Evolutionary conservation across 345 rosid genomes (phyloP), one percentile per base, ranked within the genome.

Genomic region (Geranium rotundifolium): DNA sequence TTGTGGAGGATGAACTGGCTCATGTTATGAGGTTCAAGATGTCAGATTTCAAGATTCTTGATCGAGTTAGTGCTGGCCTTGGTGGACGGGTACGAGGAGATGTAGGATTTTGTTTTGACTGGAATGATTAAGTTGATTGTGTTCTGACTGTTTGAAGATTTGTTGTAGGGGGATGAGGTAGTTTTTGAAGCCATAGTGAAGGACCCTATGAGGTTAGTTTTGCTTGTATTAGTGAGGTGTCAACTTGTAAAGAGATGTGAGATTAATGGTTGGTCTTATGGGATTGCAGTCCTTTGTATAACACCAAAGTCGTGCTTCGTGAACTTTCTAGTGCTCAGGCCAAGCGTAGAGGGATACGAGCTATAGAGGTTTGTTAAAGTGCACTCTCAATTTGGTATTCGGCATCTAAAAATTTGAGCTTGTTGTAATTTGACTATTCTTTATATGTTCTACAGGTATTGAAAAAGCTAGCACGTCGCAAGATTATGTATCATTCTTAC

Each of bases 271-370:
- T 66, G 67, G 52, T 69, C 59, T 71, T 72, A 60, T 76, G 65
- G 69, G 70, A 71, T 64, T 77, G 81, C 86, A 92, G 96, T 73
- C 88, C 91, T 68, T 80, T 92, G 78, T 70, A 85, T 78, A 76
- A 87, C 78, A 83, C 84, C 18, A 82, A 71, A 77, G 91, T 89
- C 74, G 96, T 92, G 71, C 91, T 92, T 54, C 84, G 95, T 52
- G 78, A 65, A 72, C 78, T 89, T 75, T 72, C 67, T 58, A 87
- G 85, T 67, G 73, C 80, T 62, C 91, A 79, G 69, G 96, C 96
- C 63, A 89, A 84, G 66, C 87, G 93, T 19, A 79, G 98, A 60
- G 98, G 98, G 63, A 83, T 78, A 76, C 82, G 96, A 60, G 93
- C 98, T 5, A 87, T 92, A 12, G 84, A 92, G 93, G 98, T 92